Evolutionary conservation across 2,329 filamentous ascomycete species (phyloP).

Genomic region (Fusarium irregulare): DNA sequence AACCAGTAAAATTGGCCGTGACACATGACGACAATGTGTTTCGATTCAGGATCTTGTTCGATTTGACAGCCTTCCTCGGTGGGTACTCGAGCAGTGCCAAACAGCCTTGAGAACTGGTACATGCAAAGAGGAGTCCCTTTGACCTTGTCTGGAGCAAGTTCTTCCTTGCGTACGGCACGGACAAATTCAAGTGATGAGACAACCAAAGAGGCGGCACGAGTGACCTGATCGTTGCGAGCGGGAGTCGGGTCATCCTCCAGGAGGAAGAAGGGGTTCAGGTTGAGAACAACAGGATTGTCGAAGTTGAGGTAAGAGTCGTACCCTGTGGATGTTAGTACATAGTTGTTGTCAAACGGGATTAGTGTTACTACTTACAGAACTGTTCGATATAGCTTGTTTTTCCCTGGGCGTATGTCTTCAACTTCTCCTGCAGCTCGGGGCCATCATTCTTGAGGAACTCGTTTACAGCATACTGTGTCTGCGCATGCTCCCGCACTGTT

Average conservation of each 20-base stretch:
- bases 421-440: conserved; percentile 83
- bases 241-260: conserved; percentile 97
- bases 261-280: conserved; percentile 97
- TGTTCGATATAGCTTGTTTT: conserved; percentile 98
- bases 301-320: conserved; percentile 99
- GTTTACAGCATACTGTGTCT: conserved; percentile 81
- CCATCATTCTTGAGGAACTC: conserved; percentile 88
- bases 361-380: conserved; percentile 74
- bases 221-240: conserved; percentile 95
- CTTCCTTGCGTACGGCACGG: conserved; percentile 89
- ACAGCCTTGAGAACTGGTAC: conserved; percentile 97
- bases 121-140: conserved; percentile 90
- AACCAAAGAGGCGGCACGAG: conserved; percentile 89
- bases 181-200: conserved; percentile 93
- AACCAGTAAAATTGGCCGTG: conserved; percentile 99
- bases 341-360: neutral
- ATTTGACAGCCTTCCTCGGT: conserved; percentile 96
- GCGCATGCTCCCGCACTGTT: conserved; percentile 80
- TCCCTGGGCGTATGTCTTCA: conserved; percentile 89
- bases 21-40: conserved; percentile 92
- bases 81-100: conserved; percentile 93
- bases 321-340: conserved; percentile 66
- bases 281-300: conserved; percentile 96
- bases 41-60: conserved; percentile 91
- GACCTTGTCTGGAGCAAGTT: conserved; percentile 88